Base-by-base conservation (phyloP, 2,329 filamentous ascomycete species). In the Phialophora tarda region DNA sequence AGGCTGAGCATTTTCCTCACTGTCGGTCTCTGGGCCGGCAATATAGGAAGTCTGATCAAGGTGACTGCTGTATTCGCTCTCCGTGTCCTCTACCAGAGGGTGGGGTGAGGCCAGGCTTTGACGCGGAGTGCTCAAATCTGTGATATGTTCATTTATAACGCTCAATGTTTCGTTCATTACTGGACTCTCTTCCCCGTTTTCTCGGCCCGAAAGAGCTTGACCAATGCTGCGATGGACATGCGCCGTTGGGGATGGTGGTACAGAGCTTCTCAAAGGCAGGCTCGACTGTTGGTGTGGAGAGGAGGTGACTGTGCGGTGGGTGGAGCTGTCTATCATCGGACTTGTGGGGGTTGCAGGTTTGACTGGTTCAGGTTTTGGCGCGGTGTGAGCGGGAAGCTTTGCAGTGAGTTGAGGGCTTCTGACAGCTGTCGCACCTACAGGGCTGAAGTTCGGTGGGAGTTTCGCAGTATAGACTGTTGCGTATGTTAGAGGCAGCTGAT, bases 91-190 rank as follows among this genome's bases (percentile, higher is more conserved):
- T 23, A 77, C 74, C 53, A 80, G 72, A 12, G 50, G 47, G 11
- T 59, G 65, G 5, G 62, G 67, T 4, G 67, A 64, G 12, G 66
- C 69, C 64, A 84, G 69, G 74, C 82, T 84, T 68, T 86, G 84
- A 26, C 85, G 83, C 62, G 86, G 86, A 5, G 84, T 87, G 75
- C 83, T 85, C 80, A 98, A 86, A 76, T 97, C 91, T 50, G 92
- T 97, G 73, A 98, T 97, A 76, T 97, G 94, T 79, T 98, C 94
- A 77, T 98, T 90, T 74, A 98, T 98, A 65, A 98, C 94, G 74
- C 93, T 97, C 59, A 98, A 81, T 0, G 94, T 97, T 77, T 98
- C 93, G 76, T 93, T 93, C 82, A 98, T 90, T 58, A 97, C 93
- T 11, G 91, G 90, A 75, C 88, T 91, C 62, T 88, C 86, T 71